Evolutionary conservation across 768 basidiomycete genomes (phyloP).

Genomic region (Cystobasidium ongulense): DNA sequence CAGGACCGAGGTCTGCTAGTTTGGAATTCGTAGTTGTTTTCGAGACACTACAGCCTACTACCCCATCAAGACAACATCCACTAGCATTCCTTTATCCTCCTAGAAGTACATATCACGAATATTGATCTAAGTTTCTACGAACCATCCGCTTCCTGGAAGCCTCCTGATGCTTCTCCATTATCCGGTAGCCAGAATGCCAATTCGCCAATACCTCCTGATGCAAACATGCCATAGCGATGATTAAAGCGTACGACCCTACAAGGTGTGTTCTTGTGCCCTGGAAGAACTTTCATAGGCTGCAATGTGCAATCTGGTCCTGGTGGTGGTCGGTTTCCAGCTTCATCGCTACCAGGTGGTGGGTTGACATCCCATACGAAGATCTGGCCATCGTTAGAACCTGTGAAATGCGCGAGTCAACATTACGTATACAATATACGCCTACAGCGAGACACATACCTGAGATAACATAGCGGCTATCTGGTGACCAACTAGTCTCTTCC

Average conservation of each 20-base stretch:
- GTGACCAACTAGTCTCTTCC: constrained; percentile 89
- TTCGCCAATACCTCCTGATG: constrained; percentile 57
- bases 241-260: constrained; percentile 82
- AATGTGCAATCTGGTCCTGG: constrained; percentile 51
- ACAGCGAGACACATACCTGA: constrained; percentile 72
- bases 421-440: too few species aligned
- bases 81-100: too few species aligned
- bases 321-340: constrained; percentile 38
- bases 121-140: neutral
- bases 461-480: constrained; percentile 82
- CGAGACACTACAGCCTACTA: too few species aligned
- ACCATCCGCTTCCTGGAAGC: neutral
- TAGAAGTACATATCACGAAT: too few species aligned
- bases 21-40: too few species aligned
- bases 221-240: constrained; percentile 80
- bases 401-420: neutral
- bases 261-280: constrained; percentile 68
- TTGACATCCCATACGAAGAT: constrained; percentile 76
- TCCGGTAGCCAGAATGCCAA: constrained; percentile 9
- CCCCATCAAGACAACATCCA: too few species aligned
- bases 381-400: constrained; percentile 57
- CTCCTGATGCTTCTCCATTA: neutral
- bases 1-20: too few species aligned
- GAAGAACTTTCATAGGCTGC: constrained; percentile 53
- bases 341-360: constrained; percentile 46